Evolutionary conservation across 2,329 filamentous ascomycete species (phyloP), one percentile per base, ranked within the genome.

Genomic region (Fusarium burgessii): DNA sequence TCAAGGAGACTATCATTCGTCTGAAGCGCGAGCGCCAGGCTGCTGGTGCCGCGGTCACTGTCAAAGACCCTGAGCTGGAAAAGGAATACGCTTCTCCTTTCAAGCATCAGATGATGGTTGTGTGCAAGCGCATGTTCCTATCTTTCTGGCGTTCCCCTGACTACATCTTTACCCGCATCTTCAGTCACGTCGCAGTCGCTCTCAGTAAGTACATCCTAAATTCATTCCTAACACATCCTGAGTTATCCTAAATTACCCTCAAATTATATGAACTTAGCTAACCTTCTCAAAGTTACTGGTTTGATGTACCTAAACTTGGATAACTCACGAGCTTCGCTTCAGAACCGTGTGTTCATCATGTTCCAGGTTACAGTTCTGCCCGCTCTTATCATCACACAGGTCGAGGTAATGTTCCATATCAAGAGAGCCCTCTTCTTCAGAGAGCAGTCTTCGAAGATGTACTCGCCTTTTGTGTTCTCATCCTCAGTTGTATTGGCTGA

Each of bases 291-390:
- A 58, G 55, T 97, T 59, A 93, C 92, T 1, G 94, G 94, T 73
- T 86, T 97, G 15, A 91, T 91, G 36, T 97, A 92, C 79, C 84
- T 97, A 50, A 88, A 93, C 66, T 88, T 97, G 12, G 90, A 95
- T 77, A 82, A 94, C 76, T 94, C 92, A 5, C 88, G 92, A 13
- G 83, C 91, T 2, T 93, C 91, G 3, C 86, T 97, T 7, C 94
- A 97, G 80, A 93, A 96, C 84, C 91, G 91, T 66, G 88, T 97
- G 68, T 97, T 97, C 80, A 89, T 95, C 80, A 93, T 96, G 79
- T 97, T 97, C 88, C 93, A 97, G 79, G 89, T 94, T 55, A 94
- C 93, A 0, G 92, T 97, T 25, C 86, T 97, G 29, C 93, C 94
- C 0, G 92, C 93, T 2, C 85, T 97, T 33, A 93, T 97, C 79